Percentiles rank a stretch among this genome's conserved stretches.
phyloP scores from a whole-genome alignment of 257 asterid genomes.

The Mentha longifolia region DNA sequence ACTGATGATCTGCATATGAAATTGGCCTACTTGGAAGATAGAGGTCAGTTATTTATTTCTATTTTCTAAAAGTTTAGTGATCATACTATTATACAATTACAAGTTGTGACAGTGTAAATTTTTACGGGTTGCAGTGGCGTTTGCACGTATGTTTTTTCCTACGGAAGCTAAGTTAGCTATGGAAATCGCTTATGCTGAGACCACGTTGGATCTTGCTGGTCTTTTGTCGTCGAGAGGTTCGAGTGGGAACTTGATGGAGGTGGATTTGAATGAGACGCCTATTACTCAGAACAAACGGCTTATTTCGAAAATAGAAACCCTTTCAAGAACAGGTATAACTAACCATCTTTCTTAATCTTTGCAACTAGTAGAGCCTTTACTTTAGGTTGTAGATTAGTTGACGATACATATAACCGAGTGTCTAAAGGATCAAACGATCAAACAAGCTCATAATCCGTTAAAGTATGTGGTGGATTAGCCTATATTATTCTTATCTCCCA shows the following conservation, averaged over 20 bases:
- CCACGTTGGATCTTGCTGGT: conserved; percentile 52
- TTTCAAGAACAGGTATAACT: conserved; percentile 66
- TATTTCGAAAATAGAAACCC: conserved; percentile 57
- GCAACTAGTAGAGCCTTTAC: neutral
- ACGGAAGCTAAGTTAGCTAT: conserved; percentile 79
- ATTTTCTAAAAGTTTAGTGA: neutral
- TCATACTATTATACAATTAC: neutral
- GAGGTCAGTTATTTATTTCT: conserved; percentile 53
- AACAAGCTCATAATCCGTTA: neutral
- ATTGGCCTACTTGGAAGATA: conserved; percentile 64
- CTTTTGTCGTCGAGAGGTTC: conserved; percentile 58
- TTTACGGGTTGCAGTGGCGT: conserved; percentile 52
- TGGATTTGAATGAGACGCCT: conserved; percentile 81
- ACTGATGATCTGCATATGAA: conserved; percentile 65
- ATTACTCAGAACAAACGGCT: conserved; percentile 52
- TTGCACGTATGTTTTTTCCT: conserved; percentile 73
- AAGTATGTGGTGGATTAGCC: neutral
- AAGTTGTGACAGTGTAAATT: conserved; percentile 12
- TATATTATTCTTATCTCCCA: no score
- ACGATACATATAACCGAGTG: neutral
- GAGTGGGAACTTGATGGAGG: conserved; percentile 66
- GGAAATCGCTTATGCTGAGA: conserved; percentile 80
- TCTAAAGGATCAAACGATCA: neutral
- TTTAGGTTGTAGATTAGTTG: neutral
- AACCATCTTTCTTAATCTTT: neutral